phyloP scores from a whole-genome alignment of 2,329 filamentous ascomycete species.

The Penicillium fuscoglaucum region DNA sequence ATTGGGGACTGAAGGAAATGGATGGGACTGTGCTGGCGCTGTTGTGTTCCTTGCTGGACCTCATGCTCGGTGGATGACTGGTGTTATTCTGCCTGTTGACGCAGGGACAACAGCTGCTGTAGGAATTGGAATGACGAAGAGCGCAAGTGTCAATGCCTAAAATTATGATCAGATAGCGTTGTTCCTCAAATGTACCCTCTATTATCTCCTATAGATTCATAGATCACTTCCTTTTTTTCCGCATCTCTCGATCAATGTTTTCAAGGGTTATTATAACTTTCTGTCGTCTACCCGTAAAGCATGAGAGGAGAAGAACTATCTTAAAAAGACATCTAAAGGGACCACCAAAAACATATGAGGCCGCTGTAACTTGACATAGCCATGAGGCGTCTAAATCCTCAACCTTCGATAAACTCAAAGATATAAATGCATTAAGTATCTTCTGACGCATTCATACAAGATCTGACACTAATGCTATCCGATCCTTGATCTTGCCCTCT shows the following conservation, averaged over 20 bases:
- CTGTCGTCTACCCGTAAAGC: neutral
- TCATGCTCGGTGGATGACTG: conserved; percentile 56
- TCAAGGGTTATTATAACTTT: no score
- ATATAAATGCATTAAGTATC: neutral
- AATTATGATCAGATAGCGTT: no score
- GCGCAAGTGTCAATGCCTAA: conserved; percentile 37
- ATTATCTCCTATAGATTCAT: neutral
- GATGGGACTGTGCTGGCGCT: conserved; percentile 55
- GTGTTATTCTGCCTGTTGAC: conserved; percentile 51
- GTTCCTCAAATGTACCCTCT: neutral
- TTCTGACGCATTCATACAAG: neutral
- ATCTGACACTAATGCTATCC: conserved; percentile 15
- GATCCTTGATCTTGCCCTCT: conserved; percentile 37
- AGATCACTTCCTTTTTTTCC: no score
- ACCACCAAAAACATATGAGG: no score
- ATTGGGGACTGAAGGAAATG: conserved; percentile 56
- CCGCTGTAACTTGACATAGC: no score
- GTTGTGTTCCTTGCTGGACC: conserved; percentile 55
- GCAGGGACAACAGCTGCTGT: conserved; percentile 48
- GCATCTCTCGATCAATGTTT: neutral
- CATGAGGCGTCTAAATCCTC: no score
- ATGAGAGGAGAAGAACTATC: neutral
- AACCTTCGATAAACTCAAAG: neutral
- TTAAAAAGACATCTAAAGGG: neutral
- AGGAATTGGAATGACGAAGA: conserved; percentile 43